Conservation (phyloP, 441 rosid genomes). For the Bruguiera hainesii region DNA sequence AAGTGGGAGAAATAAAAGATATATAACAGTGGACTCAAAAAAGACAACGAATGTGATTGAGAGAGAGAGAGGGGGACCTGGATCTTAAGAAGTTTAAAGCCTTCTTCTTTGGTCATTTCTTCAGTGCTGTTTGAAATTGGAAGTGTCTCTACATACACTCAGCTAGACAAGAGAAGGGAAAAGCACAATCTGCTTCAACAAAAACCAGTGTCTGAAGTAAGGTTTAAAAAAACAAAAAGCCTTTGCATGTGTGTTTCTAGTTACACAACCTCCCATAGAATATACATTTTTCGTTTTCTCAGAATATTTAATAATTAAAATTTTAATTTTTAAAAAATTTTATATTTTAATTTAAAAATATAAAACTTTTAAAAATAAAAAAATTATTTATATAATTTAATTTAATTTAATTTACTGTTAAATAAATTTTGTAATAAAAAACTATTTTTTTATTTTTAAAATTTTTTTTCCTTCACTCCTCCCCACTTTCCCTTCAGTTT, state of each 20-base stretch:
- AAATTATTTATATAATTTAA: no score
- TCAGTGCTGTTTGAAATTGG: slow-evolving; percentile 22
- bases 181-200: neutral
- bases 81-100: slow-evolving; percentile 84
- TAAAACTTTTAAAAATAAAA: no score
- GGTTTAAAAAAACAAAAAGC: neutral
- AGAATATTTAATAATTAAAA: no score
- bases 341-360: no score
- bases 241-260: slow-evolving; percentile 10
- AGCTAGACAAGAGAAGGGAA: slow-evolving; percentile 16
- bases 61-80: slow-evolving; percentile 44
- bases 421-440: no score
- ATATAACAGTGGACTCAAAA: neutral
- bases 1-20: neutral
- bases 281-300: slow-evolving; percentile 22
- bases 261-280: neutral
- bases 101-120: slow-evolving; percentile 76
- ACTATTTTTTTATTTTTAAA: no score
- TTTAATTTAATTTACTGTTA: no score
- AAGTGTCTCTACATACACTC: slow-evolving; percentile 12
- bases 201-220: neutral
- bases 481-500: slow-evolving; percentile 14
- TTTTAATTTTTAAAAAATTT: neutral
- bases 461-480: neutral
- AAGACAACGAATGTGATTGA: slow-evolving; percentile 15